phyloP scores from a whole-genome alignment of 768 basidiomycete genomes.

The Psilocybe tampanensis region DNA sequence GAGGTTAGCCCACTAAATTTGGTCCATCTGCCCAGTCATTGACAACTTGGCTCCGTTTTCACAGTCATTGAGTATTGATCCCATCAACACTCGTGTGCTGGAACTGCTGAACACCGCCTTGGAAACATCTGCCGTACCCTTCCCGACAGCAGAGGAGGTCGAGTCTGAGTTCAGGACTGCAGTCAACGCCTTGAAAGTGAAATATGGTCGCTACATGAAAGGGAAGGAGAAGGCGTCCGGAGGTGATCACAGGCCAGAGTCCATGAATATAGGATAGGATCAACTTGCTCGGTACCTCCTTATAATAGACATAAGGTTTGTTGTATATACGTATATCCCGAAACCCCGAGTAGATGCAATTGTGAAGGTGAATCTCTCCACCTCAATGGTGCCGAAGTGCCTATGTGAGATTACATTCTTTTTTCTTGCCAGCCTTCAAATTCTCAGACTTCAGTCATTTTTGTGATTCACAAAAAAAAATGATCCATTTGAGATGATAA shows the following conservation, averaged over 20 bases:
- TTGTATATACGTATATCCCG: too few species aligned
- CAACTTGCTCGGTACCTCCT: not conserved
- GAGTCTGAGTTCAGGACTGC: conserved; percentile 32
- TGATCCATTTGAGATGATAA: not conserved
- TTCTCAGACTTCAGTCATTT: too few species aligned
- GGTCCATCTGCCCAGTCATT: conserved; percentile 78
- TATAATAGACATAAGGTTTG: not conserved
- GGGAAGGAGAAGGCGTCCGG: conserved; percentile 31
- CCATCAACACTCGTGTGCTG: conserved; percentile 78
- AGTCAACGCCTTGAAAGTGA: conserved; percentile 31
- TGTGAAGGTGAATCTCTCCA: too few species aligned
- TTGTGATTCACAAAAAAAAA: too few species aligned
- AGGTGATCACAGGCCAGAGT: not conserved
- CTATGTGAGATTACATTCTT: too few species aligned
- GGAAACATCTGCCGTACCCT: conserved; percentile 41
- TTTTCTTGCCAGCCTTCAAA: too few species aligned
- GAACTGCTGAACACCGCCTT: conserved; percentile 84
- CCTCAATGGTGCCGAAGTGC: not conserved
- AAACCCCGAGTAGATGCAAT: too few species aligned
- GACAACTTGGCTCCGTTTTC: conserved; percentile 34
- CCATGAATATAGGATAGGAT: conserved; percentile 25
- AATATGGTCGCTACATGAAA: conserved; percentile 31
- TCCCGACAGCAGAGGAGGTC: conserved; percentile 17
- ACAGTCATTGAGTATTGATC: conserved; percentile 79
- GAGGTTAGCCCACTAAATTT: conserved; percentile 70